These are phyloP conservation scores for Erucastrum elatum DNA, from an alignment of 345 rosid species.

Conservation along the genomic window DNA sequence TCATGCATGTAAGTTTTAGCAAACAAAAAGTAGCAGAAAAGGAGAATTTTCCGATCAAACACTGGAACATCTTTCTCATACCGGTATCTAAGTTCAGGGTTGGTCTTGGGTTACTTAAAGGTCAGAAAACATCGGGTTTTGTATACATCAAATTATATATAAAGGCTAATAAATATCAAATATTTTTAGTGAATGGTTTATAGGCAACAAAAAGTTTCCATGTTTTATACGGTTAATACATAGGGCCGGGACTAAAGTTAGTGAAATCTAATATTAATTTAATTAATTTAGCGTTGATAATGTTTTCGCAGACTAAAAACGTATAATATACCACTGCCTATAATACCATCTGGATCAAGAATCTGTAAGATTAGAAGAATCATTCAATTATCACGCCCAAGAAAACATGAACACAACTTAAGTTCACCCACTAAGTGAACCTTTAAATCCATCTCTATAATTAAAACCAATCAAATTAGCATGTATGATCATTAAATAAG, in stretches of 20 bases:
- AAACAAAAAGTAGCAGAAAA: background rate
- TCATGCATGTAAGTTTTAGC: background rate
- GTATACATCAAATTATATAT: background rate
- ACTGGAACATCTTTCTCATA: background rate
- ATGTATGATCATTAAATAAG: too few relatives aligned
- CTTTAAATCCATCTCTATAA: too few relatives aligned
- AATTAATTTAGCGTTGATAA: background rate
- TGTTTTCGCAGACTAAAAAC: background rate
- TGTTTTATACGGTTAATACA: background rate
- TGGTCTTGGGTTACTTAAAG: background rate
- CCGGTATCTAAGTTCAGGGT: background rate
- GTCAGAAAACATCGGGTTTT: background rate
- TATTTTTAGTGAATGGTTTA: background rate
- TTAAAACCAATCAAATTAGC: too few relatives aligned
- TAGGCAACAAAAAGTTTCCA: background rate
- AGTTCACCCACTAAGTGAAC: too few relatives aligned
- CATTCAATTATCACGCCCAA: background rate
- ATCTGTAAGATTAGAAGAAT: background rate
- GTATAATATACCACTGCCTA: background rate
- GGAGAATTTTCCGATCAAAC: background rate
- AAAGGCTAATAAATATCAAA: background rate
- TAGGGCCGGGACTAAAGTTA: background rate
- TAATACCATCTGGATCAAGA: constrained; percentile 1
- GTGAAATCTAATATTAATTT: background rate
- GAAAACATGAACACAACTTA: too few relatives aligned